Evolutionary conservation across 2,329 filamentous ascomycete species (phyloP), one percentile per base, ranked within the genome.

Genomic region (Elsinoe australis): DNA sequence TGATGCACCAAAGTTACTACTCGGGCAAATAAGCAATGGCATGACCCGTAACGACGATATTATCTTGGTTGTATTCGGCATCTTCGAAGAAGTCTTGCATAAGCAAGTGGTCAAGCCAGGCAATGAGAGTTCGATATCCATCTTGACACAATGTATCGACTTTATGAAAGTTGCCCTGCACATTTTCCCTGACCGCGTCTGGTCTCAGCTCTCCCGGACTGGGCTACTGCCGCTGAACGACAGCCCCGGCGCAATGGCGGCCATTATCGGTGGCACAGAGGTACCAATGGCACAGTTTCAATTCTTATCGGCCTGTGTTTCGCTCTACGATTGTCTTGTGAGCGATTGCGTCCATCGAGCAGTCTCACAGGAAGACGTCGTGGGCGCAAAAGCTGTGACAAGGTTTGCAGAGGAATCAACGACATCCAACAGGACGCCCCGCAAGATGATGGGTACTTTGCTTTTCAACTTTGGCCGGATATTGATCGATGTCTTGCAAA

Each of bases 161-260:
- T 95, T 96, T 58, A 70, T 94, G 29, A 77, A 84, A 55, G 79
- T 83, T 2, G 69, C 94, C 14, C 66, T 92, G 19, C 73, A 75
- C 7, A 57, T 84, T n/a, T 79, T 83, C 45, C 90, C 92, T 0
- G 85, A 84, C 49, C 76, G 89, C 51, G 81, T 95, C 4, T 96
- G 92, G 89, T 88, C 90, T 3, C 86, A 90, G 62, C 75, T 98
- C 58, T 80, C 83, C 3, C 80, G 87, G 50, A 94, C 87, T 62
- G 80, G 82, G 53, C 71, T 98, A 14, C 72, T 98, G 36, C 84
- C 85, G 56, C 78, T 81, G 4, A 82, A 87, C 55, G 82, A 85
- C 7, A 82, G 82, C 53, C 82, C 82, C 10, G 86, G 87, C 8
- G 82, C 84, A 52, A 74, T 98, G 52, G 79, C 82, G 31, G 80